These are phyloP conservation scores for Clonostachys byssicola DNA, from an alignment of 2,329 filamentous ascomycete genomes.

Conservation along the genomic window DNA sequence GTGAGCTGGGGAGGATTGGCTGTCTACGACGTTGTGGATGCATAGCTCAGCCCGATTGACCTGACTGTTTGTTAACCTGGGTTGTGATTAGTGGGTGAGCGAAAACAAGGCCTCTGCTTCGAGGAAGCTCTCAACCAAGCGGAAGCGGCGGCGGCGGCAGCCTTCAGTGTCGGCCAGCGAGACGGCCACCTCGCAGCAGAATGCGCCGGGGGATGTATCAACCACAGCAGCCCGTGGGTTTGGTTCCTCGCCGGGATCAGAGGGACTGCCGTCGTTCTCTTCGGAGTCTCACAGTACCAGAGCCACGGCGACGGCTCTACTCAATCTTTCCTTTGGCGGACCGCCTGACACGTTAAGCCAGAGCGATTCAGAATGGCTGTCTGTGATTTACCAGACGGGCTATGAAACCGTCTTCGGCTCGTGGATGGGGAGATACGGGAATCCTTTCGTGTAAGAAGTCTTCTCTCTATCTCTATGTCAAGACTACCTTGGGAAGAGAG, in stretches of 20 bases:
- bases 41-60: not conserved
- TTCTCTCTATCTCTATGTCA: too few relatives aligned
- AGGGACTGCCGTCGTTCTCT: not conserved
- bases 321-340: too few relatives aligned
- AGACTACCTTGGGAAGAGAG: not conserved
- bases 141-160: slow-evolving; percentile 7
- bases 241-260: not conserved
- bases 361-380: slow-evolving; percentile 13
- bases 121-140: not conserved
- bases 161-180: slow-evolving; percentile 7
- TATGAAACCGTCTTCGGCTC: slow-evolving; percentile 35
- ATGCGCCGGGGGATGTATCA: not conserved
- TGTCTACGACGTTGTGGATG: not conserved
- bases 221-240: not conserved
- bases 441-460: slow-evolving; percentile 29
- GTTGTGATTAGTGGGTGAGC: slow-evolving; percentile 15
- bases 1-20: not conserved
- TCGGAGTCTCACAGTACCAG: slow-evolving; percentile 1
- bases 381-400: slow-evolving; percentile 22
- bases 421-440: slow-evolving; percentile 34
- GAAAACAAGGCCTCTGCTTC: slow-evolving; percentile 9
- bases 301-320: too few relatives aligned
- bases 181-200: not conserved
- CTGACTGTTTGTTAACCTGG: not conserved
- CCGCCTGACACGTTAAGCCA: not conserved